Conservation (phyloP, 2,329 filamentous ascomycete genomes). For the Fusarium euwallaceae region DNA sequence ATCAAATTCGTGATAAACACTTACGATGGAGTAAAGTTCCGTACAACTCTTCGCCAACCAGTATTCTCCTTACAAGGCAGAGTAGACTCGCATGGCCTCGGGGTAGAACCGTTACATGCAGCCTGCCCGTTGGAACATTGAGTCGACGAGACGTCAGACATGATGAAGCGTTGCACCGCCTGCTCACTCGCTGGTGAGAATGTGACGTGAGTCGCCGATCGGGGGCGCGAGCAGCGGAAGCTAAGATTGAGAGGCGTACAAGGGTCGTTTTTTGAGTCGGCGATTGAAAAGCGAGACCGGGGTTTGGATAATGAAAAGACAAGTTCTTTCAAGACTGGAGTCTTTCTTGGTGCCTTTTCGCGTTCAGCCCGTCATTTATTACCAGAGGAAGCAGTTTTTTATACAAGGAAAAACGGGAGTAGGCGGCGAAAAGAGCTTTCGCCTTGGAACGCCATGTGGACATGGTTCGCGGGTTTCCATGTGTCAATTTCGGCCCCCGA, state of each 20-base stretch:
- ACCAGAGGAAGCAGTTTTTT: conserved; percentile 7
- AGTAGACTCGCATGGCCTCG: conserved; percentile 27
- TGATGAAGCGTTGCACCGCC: conserved; percentile 19
- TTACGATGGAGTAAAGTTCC: conserved; percentile 69
- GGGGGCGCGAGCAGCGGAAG: conserved; percentile 12
- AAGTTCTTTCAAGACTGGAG: background rate
- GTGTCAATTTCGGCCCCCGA: conserved; percentile 30
- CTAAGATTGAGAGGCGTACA: conserved; percentile 24
- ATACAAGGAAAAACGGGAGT: background rate
- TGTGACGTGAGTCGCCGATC: conserved; percentile 33
- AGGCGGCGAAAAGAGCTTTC: background rate
- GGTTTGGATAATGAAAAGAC: background rate
- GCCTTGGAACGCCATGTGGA: conserved; percentile 2
- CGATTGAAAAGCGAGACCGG: conserved; percentile 6
- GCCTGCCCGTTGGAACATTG: conserved; percentile 20
- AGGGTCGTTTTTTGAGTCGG: background rate
- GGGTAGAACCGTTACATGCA: conserved; percentile 17
- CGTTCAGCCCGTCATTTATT: conserved; percentile 3
- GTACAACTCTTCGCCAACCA: conserved; percentile 61
- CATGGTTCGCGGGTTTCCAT: conserved; percentile 10
- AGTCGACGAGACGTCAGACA: conserved; percentile 32
- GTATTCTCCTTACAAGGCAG: conserved; percentile 51
- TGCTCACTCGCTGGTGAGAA: conserved; percentile 11
- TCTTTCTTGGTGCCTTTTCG: background rate
- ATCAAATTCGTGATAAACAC: conserved; percentile 35